A percentile compares a stretch with the other conserved stretches of the same genome.
phyloP scores from a whole-genome alignment of 257 asterid genomes.

The Lavandula angustifolia region DNA sequence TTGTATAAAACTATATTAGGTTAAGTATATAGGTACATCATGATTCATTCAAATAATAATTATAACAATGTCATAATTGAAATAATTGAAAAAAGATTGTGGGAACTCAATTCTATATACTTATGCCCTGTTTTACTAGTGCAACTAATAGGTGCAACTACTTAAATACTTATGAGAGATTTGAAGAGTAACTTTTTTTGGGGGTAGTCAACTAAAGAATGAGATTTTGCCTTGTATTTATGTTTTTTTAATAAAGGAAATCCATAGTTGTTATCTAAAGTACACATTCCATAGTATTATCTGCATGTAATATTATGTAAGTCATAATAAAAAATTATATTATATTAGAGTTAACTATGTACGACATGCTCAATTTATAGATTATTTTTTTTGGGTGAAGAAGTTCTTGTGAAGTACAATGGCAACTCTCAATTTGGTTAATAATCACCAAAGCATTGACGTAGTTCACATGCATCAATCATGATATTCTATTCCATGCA shows the following conservation, averaged over 20 bases:
- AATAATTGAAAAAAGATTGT: constrained; percentile 40
- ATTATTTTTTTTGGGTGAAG: no score
- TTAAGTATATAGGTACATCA: neutral
- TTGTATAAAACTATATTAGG: no score
- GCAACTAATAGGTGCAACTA: constrained; percentile 36
- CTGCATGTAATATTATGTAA: no score
- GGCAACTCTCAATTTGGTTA: constrained; percentile 32
- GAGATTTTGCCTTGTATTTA: constrained; percentile 5
- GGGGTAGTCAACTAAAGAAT: constrained; percentile 49
- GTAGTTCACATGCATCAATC: constrained; percentile 47
- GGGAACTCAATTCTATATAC: constrained; percentile 44
- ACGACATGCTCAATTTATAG: no score
- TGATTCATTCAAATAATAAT: neutral
- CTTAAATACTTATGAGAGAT: neutral
- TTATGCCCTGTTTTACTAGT: constrained; percentile 51
- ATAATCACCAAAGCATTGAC: constrained; percentile 37
- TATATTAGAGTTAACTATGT: no score
- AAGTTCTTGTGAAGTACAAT: constrained; percentile 28
- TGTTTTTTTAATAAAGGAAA: no score
- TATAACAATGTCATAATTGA: constrained; percentile 31
- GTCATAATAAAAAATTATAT: no score
- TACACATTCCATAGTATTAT: no score
- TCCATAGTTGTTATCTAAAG: no score
- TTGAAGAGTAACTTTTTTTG: neutral
- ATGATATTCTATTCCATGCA: constrained; percentile 36